phyloP scores from a whole-genome alignment of 1,139 yeast species.

The Candida frijolesensis region DNA sequence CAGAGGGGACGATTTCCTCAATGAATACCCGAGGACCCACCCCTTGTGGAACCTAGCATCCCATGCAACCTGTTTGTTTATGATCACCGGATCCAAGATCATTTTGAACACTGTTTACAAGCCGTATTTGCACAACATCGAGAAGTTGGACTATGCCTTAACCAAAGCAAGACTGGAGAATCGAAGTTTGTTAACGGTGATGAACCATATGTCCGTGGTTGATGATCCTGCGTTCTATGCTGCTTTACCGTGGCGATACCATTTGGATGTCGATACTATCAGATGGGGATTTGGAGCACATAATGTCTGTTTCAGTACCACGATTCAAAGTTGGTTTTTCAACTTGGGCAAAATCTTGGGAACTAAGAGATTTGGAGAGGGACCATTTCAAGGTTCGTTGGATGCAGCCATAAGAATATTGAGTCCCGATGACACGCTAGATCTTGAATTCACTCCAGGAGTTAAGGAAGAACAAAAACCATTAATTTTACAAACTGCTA shows the following conservation, averaged over 20 bases:
- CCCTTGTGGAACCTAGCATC: slow-evolving; percentile 68
- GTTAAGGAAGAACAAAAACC: slow-evolving; percentile 32
- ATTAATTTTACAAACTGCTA: slow-evolving; percentile 34
- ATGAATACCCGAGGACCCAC: slow-evolving; percentile 60
- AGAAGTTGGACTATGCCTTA: slow-evolving; percentile 64
- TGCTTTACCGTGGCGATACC: slow-evolving; percentile 72
- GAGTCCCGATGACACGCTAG: slow-evolving; percentile 75
- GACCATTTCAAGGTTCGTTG: slow-evolving; percentile 88
- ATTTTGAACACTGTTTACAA: slow-evolving; percentile 62
- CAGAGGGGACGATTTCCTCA: slow-evolving; percentile 75
- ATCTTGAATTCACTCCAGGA: slow-evolving; percentile 48
- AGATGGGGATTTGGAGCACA: slow-evolving; percentile 97
- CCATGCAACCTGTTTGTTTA: slow-evolving; percentile 66
- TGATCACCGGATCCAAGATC: slow-evolving; percentile 68
- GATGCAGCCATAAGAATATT: slow-evolving; percentile 89
- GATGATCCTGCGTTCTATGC: slow-evolving; percentile 96
- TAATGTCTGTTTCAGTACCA: slow-evolving; percentile 78
- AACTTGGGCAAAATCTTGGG: slow-evolving; percentile 86
- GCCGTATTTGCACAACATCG: slow-evolving; percentile 62
- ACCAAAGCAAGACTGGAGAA: slow-evolving; percentile 64
- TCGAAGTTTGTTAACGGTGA: slow-evolving; percentile 79
- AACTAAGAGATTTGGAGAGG: slow-evolving; percentile 85
- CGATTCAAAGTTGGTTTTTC: slow-evolving; percentile 61
- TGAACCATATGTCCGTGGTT: slow-evolving; percentile 94
- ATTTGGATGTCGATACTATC: slow-evolving; percentile 62